Conservation (phyloP, 2,329 filamentous ascomycete genomes). For the Ophiostoma montium region DNA sequence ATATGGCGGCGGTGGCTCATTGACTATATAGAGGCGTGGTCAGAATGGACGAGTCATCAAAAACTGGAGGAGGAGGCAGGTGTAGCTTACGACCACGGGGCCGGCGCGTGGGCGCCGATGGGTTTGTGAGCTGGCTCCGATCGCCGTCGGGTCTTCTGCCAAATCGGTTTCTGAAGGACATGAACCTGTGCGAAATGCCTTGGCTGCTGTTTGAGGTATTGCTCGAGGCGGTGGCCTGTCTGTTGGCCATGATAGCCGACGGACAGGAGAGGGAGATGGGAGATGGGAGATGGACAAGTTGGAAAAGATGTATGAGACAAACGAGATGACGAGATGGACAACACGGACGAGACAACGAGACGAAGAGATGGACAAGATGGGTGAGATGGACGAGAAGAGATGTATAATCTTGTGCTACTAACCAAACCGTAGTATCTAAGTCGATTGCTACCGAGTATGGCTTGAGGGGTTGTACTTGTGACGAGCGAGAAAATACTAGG, state of each 20-base stretch:
- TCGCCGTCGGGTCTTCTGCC: background rate
- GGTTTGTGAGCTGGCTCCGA: constrained; percentile 13
- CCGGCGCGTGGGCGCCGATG: constrained; percentile 12
- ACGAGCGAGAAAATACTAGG: too few relatives aligned
- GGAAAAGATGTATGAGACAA: too few relatives aligned
- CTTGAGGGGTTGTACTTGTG: too few relatives aligned
- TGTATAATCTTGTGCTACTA: too few relatives aligned
- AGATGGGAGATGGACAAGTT: too few relatives aligned
- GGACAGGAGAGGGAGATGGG: background rate
- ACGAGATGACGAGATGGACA: too few relatives aligned
- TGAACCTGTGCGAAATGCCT: constrained; percentile 1
- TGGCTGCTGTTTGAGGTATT: background rate
- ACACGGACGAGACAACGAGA: too few relatives aligned
- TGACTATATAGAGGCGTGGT: constrained; percentile 10
- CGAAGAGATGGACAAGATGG: too few relatives aligned
- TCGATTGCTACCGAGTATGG: too few relatives aligned
- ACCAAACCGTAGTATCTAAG: too few relatives aligned
- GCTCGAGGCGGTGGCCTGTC: background rate
- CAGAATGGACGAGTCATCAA: background rate
- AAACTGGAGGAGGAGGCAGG: background rate
- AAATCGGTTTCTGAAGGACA: constrained; percentile 6
- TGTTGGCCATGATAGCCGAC: too few relatives aligned
- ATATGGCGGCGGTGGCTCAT: constrained; percentile 24
- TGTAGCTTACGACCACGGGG: constrained; percentile 10
- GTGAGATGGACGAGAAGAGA: too few relatives aligned